These are phyloP conservation scores for Cercospora nicotianae DNA, from an alignment of 2,329 filamentous ascomycete species.

Conservation along the genomic window DNA sequence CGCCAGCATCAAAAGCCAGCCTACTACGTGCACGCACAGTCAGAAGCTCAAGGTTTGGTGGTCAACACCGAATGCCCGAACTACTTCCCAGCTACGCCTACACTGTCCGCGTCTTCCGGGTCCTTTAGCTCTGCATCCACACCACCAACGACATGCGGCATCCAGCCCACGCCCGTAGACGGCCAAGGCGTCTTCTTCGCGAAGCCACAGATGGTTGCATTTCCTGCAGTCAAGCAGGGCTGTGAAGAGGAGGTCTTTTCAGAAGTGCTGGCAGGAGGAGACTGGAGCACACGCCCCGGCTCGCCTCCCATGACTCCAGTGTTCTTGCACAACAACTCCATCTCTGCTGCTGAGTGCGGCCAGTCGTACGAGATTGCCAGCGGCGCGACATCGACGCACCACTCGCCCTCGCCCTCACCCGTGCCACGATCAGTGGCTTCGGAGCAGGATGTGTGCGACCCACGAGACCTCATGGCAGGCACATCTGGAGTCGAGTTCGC, in stretches of 20 bases:
- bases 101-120: constrained; percentile 74
- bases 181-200: constrained; percentile 52
- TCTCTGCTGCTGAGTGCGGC: constrained; percentile 49
- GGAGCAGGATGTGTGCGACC: constrained; percentile 77
- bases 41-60: constrained; percentile 44
- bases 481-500: constrained; percentile 62
- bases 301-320: constrained; percentile 89
- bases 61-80: constrained; percentile 73
- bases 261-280: constrained; percentile 70
- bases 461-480: constrained; percentile 78
- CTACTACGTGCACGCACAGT: constrained; percentile 62
- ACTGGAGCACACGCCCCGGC: constrained; percentile 69
- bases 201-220: constrained; percentile 42
- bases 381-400: constrained; percentile 64
- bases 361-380: constrained; percentile 70
- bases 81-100: constrained; percentile 82
- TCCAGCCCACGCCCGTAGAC: constrained; percentile 80
- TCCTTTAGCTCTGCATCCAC: constrained; percentile 85
- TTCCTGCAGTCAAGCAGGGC: constrained; percentile 67
- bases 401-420: constrained; percentile 79
- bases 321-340: constrained; percentile 66
- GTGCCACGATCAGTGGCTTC: constrained; percentile 68
- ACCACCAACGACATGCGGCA: constrained; percentile 71
- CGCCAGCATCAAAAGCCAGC: constrained; percentile 73
- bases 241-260: constrained; percentile 69